Evolutionary conservation across 2,329 filamentous ascomycete species (phyloP), one percentile per base, ranked within the genome.

Genomic region (Pestalotiopsis sp.): DNA sequence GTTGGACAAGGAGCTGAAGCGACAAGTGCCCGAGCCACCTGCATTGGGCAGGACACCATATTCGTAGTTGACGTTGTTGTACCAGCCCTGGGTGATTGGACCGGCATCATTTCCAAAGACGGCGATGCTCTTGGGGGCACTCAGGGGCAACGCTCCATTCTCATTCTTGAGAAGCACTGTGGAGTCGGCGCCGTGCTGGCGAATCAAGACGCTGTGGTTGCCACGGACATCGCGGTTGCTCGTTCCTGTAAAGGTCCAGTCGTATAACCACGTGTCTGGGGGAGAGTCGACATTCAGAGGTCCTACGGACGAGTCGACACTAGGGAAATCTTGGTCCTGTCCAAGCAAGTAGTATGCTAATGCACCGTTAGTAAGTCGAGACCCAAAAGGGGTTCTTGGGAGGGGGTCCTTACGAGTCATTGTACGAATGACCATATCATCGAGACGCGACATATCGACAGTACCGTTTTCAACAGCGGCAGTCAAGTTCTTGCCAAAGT

Each of bases 121-220:
- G 77, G 86, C 81, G 85, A 90, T 78, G 81, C 83, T 78, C 84
- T 90, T 78, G 89, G 84, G 84, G 3, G 80, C 80, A 74, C 85
- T 85, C 56, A 89, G 81, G 0, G 92, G 92, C 6, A 94, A 83
- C 1, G 84, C 84, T 49, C 84, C 85, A 70, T 85, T 84, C 39
- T 81, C 81, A 80, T 95, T 95, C 84, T 95, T 95, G 70, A 95
- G 83, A 2, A 95, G 85, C 81, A 84, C 17, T 11, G 69, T 65
- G 2, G 67, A 68, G 80, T 83, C 66, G 80, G 80, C 6, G 61
- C 84, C 27, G 72, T 83, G 31, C 68, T 85, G 58, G 83, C 82
- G 38, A 84, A 86, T 73, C 77, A 77, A 20, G 74, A 86, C 4
- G 84, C 84, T 4, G 83, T 90, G 86, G 73, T 90, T 83, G 23